Evolutionary conservation across 352 stramenopile species (phyloP).

Genomic region (Pythium sukuiense): DNA sequence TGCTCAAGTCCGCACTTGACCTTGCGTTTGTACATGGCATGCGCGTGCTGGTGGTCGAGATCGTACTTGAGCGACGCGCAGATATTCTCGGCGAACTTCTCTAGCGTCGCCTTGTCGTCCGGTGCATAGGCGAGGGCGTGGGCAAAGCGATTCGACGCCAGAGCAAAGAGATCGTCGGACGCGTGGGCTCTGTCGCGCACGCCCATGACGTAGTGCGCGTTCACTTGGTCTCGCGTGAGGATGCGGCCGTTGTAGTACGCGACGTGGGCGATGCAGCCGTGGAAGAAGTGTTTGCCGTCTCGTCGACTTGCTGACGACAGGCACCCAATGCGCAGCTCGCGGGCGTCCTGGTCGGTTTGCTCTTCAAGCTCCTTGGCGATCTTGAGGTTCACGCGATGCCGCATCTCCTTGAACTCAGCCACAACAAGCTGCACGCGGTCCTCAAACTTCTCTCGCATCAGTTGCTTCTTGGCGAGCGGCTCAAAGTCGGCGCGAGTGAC

Average conservation of each 20-base stretch:
- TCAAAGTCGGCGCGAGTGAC: slow-evolving; percentile 75
- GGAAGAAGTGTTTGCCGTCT: slow-evolving; percentile 87
- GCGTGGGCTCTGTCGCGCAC: slow-evolving; percentile 56
- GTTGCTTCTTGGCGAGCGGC: slow-evolving; percentile 76
- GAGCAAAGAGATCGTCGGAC: slow-evolving; percentile 75
- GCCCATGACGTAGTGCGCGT: slow-evolving; percentile 73
- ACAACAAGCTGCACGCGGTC: slow-evolving; percentile 49
- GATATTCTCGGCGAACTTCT: slow-evolving; percentile 79
- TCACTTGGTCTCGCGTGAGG: slow-evolving; percentile 69
- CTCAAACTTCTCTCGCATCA: slow-evolving; percentile 73
- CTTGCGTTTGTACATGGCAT: slow-evolving; percentile 81
- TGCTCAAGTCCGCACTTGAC: slow-evolving; percentile 59
- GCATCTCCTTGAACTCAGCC: slow-evolving; percentile 73
- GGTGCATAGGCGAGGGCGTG: slow-evolving; percentile 55
- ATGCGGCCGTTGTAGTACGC: slow-evolving; percentile 72
- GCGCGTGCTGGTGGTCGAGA: slow-evolving; percentile 63
- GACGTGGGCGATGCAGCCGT: slow-evolving; percentile 80
- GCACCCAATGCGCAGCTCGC: slow-evolving; percentile 75
- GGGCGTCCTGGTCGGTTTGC: slow-evolving; percentile 49
- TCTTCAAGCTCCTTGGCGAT: slow-evolving; percentile 70
- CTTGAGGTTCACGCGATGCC: slow-evolving; percentile 67
- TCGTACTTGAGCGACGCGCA: slow-evolving; percentile 83
- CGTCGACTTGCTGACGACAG: slow-evolving; percentile 53
- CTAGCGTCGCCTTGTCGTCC: slow-evolving; percentile 63
- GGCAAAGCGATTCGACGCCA: slow-evolving; percentile 72